Percentiles rank a stretch among this genome's conserved stretches.
phyloP scores from a whole-genome alignment of 306 rosid species.

The Prunus salicina region DNA sequence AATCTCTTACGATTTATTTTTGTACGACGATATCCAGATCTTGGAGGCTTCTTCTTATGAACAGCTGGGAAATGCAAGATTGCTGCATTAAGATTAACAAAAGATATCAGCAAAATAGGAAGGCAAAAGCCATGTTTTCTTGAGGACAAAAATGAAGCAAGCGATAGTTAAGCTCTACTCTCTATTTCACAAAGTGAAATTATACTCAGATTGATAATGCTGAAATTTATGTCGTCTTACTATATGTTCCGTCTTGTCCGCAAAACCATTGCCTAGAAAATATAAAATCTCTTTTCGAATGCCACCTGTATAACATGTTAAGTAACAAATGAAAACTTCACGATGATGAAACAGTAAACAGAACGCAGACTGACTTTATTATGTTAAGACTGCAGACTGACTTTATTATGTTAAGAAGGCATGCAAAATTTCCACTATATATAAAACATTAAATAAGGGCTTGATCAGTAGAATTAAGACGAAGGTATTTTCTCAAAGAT shows the following conservation, averaged over 20 bases:
- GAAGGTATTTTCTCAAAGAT: not conserved
- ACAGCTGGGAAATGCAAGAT: conserved; percentile 78
- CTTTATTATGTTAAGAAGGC: not conserved
- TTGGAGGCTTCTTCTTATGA: conserved; percentile 83
- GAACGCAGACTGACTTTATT: not conserved
- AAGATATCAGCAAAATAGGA: conserved; percentile 1
- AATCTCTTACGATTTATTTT: conserved; percentile 77
- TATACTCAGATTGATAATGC: not conserved
- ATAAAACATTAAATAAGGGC: not conserved
- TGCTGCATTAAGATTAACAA: conserved; percentile 48
- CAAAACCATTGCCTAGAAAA: conserved; percentile 96
- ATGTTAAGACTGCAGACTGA: conserved; percentile 1
- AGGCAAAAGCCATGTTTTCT: conserved; percentile 19
- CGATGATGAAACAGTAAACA: conserved; percentile 6
- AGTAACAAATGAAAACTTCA: not conserved
- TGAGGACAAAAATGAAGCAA: conserved; percentile 5
- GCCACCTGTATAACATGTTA: conserved; percentile 60
- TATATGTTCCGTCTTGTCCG: conserved; percentile 88
- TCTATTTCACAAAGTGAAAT: not conserved
- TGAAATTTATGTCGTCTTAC: conserved; percentile 47
- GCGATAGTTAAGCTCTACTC: not conserved
- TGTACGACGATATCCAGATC: conserved; percentile 76
- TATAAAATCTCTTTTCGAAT: conserved; percentile 82
- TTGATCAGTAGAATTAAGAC: not conserved
- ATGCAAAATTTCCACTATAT: not conserved